phyloP scores from a whole-genome alignment of 2,329 filamentous ascomycete species.

The Bertia moriformis region DNA sequence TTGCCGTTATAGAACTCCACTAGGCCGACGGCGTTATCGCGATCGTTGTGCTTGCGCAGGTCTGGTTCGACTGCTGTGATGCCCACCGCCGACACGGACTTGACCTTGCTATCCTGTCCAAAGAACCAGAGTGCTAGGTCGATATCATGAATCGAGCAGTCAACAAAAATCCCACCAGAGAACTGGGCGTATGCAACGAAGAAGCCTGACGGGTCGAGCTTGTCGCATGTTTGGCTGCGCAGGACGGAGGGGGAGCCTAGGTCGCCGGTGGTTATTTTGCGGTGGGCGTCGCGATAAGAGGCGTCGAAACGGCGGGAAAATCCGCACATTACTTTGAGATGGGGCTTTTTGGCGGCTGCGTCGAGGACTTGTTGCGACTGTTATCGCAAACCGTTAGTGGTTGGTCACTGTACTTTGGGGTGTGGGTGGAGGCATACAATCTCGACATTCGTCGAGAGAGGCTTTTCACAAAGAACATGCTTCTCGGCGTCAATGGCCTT shows the following conservation, averaged over 20 bases:
- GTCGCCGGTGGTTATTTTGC: conserved; percentile 31
- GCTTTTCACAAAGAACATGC: conserved; percentile 47
- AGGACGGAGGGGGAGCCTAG: conserved; percentile 47
- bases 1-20: conserved; percentile 51
- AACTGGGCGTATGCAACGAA: conserved; percentile 54
- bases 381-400: conserved; percentile 1
- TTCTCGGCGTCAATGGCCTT: conserved; percentile 35
- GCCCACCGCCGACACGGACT: conserved; percentile 38
- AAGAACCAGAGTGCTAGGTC: conserved; percentile 52
- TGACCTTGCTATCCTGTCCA: conserved; percentile 32
- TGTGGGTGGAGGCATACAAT: conserved; percentile 26
- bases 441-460: conserved; percentile 40
- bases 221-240: conserved; percentile 54
- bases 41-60: conserved; percentile 38
- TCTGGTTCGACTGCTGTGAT: conserved; percentile 44
- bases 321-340: conserved; percentile 52
- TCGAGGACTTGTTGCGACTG: conserved; percentile 46
- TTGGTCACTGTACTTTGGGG: too few species aligned
- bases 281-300: conserved; percentile 45
- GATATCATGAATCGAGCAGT: conserved; percentile 59
- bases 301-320: conserved; percentile 54
- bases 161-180: conserved; percentile 56
- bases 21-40: conserved; percentile 48
- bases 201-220: conserved; percentile 48
- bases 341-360: conserved; percentile 34